Percentiles rank a stretch among this genome's conserved stretches.
phyloP scores from a whole-genome alignment of 495 filamentous ascomycete species.

The Penicillium canescens region DNA sequence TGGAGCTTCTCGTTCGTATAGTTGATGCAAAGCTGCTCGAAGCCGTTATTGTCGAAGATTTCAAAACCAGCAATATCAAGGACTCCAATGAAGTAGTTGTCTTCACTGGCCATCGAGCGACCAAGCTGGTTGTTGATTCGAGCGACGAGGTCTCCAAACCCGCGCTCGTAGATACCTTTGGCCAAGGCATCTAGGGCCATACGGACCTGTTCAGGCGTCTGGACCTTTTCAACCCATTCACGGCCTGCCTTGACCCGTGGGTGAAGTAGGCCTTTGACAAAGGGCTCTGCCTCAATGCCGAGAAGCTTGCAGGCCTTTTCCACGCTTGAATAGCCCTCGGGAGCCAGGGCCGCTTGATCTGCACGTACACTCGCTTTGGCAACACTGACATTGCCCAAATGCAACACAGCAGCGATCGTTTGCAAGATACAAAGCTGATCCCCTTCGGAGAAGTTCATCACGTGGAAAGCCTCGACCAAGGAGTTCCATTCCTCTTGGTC shows the following conservation, averaged over 20 bases:
- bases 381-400: constrained; percentile 89
- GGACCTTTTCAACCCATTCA: constrained; percentile 98
- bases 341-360: constrained; percentile 83
- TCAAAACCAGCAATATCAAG: constrained; percentile 99
- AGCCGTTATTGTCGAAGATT: constrained; percentile 97
- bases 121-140: constrained; percentile 93
- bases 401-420: constrained; percentile 87
- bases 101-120: constrained; percentile 74
- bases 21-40: constrained; percentile 99
- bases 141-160: constrained; percentile 88
- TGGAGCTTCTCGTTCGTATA: constrained; percentile 99
- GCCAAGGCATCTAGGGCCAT: constrained; percentile 87
- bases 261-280: constrained; percentile 85
- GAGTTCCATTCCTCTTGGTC: constrained; percentile 88
- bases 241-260: constrained; percentile 92
- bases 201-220: constrained; percentile 94
- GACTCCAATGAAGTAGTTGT: constrained; percentile 94
- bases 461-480: constrained; percentile 85
- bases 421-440: constrained; percentile 82
- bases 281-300: constrained; percentile 79
- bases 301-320: constrained; percentile 80
- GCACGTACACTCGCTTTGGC: constrained; percentile 84
- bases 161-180: constrained; percentile 96
- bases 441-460: constrained; percentile 90
- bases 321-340: constrained; percentile 68